Percentiles rank a stretch among this genome's conserved stretches.
Evolutionary conservation across 1,284 basidiomycete species (phyloP).

Genomic region (Tilletia caries): DNA sequence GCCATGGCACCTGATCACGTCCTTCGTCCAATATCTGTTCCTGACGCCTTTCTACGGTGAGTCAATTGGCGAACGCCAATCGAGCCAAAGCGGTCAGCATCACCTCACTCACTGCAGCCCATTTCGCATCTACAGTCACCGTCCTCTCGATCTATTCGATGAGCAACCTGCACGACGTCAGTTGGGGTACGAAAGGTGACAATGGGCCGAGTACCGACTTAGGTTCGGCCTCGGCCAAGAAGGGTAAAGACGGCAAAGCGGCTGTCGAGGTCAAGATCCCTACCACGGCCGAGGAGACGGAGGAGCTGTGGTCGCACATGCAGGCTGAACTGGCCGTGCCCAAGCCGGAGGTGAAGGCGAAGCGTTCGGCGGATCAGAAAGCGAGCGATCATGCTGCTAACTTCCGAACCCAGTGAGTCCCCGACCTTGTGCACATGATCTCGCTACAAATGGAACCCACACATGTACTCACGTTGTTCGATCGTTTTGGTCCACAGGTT

Average conservation of each 20-base stretch:
- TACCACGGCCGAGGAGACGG: slow-evolving; percentile 71
- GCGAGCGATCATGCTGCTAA: slow-evolving; percentile 80
- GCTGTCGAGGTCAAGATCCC: slow-evolving; percentile 79
- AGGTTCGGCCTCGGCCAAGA: slow-evolving; percentile 71
- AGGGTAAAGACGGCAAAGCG: slow-evolving; percentile 73
- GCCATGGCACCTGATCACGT: slow-evolving; percentile 92
- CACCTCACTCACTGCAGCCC: slow-evolving; percentile 63
- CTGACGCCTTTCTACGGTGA: slow-evolving; percentile 61
- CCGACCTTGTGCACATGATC: not conserved
- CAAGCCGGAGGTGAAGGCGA: slow-evolving; percentile 65
- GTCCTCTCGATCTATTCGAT: slow-evolving; percentile 76
- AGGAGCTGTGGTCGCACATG: slow-evolving; percentile 74
- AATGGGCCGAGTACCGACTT: slow-evolving; percentile 39
- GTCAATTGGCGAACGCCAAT: slow-evolving; percentile 43
- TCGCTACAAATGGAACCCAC: not conserved
- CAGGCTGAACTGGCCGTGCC: slow-evolving; percentile 64
- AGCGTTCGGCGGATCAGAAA: slow-evolving; percentile 80
- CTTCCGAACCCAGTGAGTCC: slow-evolving; percentile 58
- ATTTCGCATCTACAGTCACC: slow-evolving; percentile 31
- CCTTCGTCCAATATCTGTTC: slow-evolving; percentile 63
- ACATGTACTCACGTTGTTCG: slow-evolving; percentile 68
- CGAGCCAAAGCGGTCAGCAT: slow-evolving; percentile 57
- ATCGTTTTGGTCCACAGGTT: slow-evolving; percentile 11
- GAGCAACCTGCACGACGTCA: slow-evolving; percentile 56
- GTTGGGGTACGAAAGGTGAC: slow-evolving; percentile 56